Conservation (phyloP, 1,284 basidiomycete genomes). For the Ceratobasidium sp. region DNA sequence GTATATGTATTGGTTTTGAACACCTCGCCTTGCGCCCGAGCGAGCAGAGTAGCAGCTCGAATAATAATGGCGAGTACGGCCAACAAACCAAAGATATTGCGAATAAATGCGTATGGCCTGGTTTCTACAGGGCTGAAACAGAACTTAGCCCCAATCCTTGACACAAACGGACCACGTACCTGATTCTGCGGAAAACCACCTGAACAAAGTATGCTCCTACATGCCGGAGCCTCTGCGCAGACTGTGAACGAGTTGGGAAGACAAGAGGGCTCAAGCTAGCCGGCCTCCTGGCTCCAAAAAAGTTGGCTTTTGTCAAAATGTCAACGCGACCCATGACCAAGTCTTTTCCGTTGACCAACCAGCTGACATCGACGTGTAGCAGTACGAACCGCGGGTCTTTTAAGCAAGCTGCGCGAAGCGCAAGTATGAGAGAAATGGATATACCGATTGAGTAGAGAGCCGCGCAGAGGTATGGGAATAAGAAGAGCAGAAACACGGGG, state of each 20-base stretch:
- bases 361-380: not conserved
- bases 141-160: not conserved
- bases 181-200: slow-evolving; percentile 7
- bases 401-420: not conserved
- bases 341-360: slow-evolving; percentile 23
- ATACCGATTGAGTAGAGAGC: slow-evolving; percentile 14
- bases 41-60: slow-evolving; percentile 9
- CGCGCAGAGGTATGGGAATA: not conserved
- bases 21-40: slow-evolving; percentile 2
- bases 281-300: not conserved
- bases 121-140: slow-evolving; percentile 16
- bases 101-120: not conserved
- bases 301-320: not conserved
- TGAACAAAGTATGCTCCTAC: slow-evolving; percentile 15
- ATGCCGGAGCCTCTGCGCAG: not conserved
- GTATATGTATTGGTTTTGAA: slow-evolving; percentile 5
- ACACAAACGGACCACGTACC: not conserved
- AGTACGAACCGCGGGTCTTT: too few relatives aligned
- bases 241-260: slow-evolving; percentile 3
- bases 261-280: not conserved
- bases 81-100: slow-evolving; percentile 5
- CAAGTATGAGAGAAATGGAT: slow-evolving; percentile 6
- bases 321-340: not conserved
- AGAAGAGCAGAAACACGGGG: not conserved
- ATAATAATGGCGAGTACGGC: slow-evolving; percentile 1